Evolutionary conservation across 1,139 yeast species (phyloP).

Genomic region (Pichia sp.): DNA sequence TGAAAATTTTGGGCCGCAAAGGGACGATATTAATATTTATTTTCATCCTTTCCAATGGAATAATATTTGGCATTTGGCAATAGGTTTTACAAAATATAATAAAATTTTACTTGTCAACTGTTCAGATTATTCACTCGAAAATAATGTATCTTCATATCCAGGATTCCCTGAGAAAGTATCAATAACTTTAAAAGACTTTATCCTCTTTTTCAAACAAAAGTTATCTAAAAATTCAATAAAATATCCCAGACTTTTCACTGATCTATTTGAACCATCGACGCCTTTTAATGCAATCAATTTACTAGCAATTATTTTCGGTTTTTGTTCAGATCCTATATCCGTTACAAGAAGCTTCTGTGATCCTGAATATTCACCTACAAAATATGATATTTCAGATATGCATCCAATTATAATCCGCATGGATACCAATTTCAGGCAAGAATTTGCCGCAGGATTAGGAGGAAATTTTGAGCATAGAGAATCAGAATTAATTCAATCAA

Average conservation of each 20-base stretch:
- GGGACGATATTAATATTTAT: slow-evolving; percentile 16
- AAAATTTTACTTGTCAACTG: slow-evolving; percentile 27
- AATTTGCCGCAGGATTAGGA: neutral
- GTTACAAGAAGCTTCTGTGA: slow-evolving; percentile 20
- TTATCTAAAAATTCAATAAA: slow-evolving; percentile 23
- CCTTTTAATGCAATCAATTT: slow-evolving; percentile 27
- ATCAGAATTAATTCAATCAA: no score
- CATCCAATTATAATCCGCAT: slow-evolving; percentile 19
- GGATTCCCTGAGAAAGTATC: slow-evolving; percentile 22
- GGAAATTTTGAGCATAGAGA: neutral
- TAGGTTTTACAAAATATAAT: slow-evolving; percentile 24
- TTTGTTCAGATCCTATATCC: slow-evolving; percentile 22
- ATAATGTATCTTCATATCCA: neutral
- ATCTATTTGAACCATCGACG: slow-evolving; percentile 23
- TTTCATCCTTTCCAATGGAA: slow-evolving; percentile 29
- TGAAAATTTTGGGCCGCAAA: slow-evolving; percentile 25
- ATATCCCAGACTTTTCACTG: slow-evolving; percentile 20
- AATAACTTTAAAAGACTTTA: slow-evolving; percentile 22
- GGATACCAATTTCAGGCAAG: slow-evolving; percentile 15
- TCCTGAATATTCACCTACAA: slow-evolving; percentile 19
- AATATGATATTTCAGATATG: slow-evolving; percentile 25
- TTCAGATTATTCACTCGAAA: slow-evolving; percentile 14
- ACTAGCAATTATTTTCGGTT: slow-evolving; percentile 25
- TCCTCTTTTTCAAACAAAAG: slow-evolving; percentile 23
- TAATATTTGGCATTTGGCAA: slow-evolving; percentile 30